Base-by-base conservation (phyloP, 1,139 yeast genomes). In the Kurtzmaniella quercitrusa region DNA sequence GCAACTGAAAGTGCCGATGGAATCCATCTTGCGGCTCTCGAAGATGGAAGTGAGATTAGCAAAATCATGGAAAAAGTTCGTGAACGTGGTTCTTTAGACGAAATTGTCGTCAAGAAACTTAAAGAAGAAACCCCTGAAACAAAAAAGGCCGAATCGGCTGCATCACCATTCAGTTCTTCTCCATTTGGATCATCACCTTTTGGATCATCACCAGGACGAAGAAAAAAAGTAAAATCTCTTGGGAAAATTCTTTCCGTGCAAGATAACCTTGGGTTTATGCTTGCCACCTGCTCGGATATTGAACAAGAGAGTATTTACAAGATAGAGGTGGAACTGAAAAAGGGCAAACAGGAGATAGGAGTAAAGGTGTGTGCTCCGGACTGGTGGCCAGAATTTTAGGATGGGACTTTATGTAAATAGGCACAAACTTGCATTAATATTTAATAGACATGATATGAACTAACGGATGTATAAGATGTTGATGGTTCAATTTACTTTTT, bases 191-290 rank as follows among this genome's bases (percentile, higher is more conserved):
- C 54, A 3, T 58, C 61, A 21, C 74, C 79, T 1, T 68, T 68
- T 48, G 68, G 66, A 2, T 44, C 48, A 15, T 55, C 63, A n/a
- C 47, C 53, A 3, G 61, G 53, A 42, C 59, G 56, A 38, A 52
- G 71, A 35, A 65, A 64, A 45, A 61, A 75, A 40, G 63, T 65
- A 47, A 58, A 66, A 21, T 68, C 79, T 5, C 68, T 76, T 2
- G 96, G 96, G 0, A 74, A 78, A 14, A 56, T 89, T 7, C 57
- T 88, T 12, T 62, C 82, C 1, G 60, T 74, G 0, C 60, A 74
- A 21, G 87, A 82, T 7, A 78, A 82, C 47, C 58, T 78, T 28
- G 96, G 96, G 0, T 71, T 88, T 26, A 85, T 86, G 7, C 63
- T 82, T 45, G 72, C 79, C 33, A 70, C 73, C 26, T 60, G 79